Evolutionary conservation across 2,329 filamentous ascomycete species (phyloP), one percentile per base, ranked within the genome.

Genomic region (Leptographium procerum): DNA sequence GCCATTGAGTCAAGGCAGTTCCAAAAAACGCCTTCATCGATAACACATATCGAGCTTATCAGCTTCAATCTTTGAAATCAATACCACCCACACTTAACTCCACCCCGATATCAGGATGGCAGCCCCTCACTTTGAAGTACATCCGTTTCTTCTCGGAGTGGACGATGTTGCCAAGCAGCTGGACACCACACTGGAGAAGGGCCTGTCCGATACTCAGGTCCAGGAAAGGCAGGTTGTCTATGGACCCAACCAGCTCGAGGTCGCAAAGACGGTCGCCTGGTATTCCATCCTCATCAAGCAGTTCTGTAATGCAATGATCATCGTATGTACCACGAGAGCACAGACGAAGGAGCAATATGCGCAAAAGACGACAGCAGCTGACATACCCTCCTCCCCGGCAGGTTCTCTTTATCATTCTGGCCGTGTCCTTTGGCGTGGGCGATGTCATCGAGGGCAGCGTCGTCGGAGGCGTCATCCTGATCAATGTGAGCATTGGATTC

Each of bases 391-490:
- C 43, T 24, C n/a, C n/a, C 43, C 48, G 64, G 73, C 78, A 88
- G 86, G 85, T 90, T 54, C 79, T 92, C 56, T 76, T 88, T 57
- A 86, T 91, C 65, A 87, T 87, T 66, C 89, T 91, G 85, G 85
- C 82, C 52, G 77, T 85, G 47, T 84, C 81, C 61, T 88, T 86
- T 68, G 83, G 78, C 61, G 85, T 88, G 61, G 71, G 77, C 51
- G 85, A 72, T 34, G 67, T 65, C 29, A 61, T 71, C 40, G 70
- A 72, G 60, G 70, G 69, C 43, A 65, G 66, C 26, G 69, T 72
- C 8, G 64, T 72, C 24, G 67, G 66, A 2, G 67, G 64, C 19
- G 69, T 72, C 61, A 71, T 72, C 60, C 67, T 82, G 40, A 78
- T 88, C 66, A 89, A 89, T 66, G 85, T 87, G 52, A 77, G 80